These are phyloP conservation scores for Kurtzmaniella quercitrusa DNA, from an alignment of 1,139 yeast genomes.

Conservation along the genomic window DNA sequence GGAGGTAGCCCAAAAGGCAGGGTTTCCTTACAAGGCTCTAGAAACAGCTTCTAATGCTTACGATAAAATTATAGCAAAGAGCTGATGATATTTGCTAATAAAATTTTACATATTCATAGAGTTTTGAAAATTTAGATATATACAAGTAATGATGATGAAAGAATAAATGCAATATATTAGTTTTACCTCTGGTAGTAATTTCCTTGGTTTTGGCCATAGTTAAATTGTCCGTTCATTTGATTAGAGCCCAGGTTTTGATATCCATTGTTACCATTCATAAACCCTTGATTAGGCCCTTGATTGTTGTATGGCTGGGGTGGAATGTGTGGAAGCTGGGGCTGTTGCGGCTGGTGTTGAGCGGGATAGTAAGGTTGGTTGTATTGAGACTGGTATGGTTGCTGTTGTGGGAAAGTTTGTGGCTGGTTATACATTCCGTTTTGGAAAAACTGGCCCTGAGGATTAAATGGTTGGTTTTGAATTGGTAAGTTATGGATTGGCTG, in stretches of 20 bases:
- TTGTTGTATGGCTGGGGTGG: conserved; percentile 12
- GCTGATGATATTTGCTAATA: too few relatives aligned
- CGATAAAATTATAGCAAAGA: neutral
- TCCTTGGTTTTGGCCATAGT: conserved; percentile 4
- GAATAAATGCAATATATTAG: conserved; percentile 5
- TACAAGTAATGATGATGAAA: conserved; percentile 1
- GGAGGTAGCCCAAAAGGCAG: conserved; percentile 80
- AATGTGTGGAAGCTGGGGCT: conserved; percentile 7
- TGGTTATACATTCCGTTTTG: conserved; percentile 7
- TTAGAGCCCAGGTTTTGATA: conserved; percentile 13
- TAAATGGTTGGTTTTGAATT: conserved; percentile 2
- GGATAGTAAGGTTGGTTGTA: conserved; percentile 6
- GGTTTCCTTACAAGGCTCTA: conserved; percentile 67
- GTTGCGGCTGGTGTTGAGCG: conserved; percentile 14
- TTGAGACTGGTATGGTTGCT: conserved; percentile 6
- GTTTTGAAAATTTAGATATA: conserved; percentile 5
- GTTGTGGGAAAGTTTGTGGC: conserved; percentile 4
- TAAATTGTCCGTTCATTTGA: conserved; percentile 9
- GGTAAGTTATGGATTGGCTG: conserved; percentile 5
- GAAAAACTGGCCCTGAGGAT: conserved; percentile 13
- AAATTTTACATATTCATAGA: too few relatives aligned
- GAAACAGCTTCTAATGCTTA: conserved; percentile 32
- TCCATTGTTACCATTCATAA: neutral
- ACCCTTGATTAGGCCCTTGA: neutral
- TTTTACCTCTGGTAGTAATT: neutral